phyloP scores from a whole-genome alignment of 768 basidiomycete genomes.

The Calvatia gigantea region DNA sequence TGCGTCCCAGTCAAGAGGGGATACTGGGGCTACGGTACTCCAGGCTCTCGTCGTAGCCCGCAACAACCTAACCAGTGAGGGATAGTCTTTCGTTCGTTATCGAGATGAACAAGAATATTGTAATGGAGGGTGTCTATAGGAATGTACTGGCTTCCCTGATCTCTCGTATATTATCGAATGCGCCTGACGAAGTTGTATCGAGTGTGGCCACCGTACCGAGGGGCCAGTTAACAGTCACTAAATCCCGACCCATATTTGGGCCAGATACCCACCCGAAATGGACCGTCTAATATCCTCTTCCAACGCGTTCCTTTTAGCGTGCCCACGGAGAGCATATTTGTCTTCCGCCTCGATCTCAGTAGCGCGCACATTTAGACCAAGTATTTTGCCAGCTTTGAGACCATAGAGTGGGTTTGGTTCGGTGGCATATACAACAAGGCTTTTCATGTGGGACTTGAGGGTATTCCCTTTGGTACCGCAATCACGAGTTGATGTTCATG shows the following conservation, averaged over 20 bases:
- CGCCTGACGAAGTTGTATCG: conserved; percentile 91
- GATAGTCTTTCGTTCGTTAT: conserved; percentile 50
- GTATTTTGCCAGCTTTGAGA: conserved; percentile 68
- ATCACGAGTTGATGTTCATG: conserved; percentile 41
- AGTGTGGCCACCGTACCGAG: conserved; percentile 69
- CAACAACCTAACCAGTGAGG: too few species aligned
- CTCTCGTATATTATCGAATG: conserved; percentile 76
- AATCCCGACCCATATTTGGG: not conserved
- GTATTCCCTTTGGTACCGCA: conserved; percentile 45
- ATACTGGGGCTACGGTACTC: too few species aligned
- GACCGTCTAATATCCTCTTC: conserved; percentile 63
- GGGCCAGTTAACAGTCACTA: not conserved
- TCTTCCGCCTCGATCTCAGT: conserved; percentile 66
- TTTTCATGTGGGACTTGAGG: conserved; percentile 46
- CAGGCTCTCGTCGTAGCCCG: too few species aligned
- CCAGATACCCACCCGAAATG: conserved; percentile 65
- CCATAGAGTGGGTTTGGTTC: conserved; percentile 90
- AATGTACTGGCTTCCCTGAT: conserved; percentile 60
- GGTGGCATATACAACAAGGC: conserved; percentile 82
- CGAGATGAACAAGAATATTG: not conserved
- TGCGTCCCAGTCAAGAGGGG: too few species aligned
- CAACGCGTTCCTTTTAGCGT: conserved; percentile 53
- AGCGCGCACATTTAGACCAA: conserved; percentile 71
- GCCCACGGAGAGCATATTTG: conserved; percentile 64
- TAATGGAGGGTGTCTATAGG: not conserved